Conservation (phyloP, 148 eudicot genomes). For the Fagopyrum tataricum region DNA sequence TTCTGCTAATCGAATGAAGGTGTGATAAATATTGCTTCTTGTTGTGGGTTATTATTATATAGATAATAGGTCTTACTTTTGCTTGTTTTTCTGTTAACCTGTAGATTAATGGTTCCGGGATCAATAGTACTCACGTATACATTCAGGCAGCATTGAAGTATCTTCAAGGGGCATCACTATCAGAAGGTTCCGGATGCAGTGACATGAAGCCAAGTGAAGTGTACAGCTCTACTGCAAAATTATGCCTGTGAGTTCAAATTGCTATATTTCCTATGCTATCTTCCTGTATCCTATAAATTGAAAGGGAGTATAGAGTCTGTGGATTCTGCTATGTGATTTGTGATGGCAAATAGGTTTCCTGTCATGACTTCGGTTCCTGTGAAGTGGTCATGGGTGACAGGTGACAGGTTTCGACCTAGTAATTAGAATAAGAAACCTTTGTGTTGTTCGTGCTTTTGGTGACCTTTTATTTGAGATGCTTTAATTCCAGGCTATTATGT, state of each 20-base stretch:
- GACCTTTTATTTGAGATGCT: too few species aligned
- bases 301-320: neutral
- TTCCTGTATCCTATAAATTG: slow-evolving; percentile 1
- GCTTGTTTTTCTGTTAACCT: slow-evolving; percentile 4
- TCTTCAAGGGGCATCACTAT: slow-evolving; percentile 42
- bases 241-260: slow-evolving; percentile 36
- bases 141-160: slow-evolving; percentile 52
- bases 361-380: neutral
- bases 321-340: neutral
- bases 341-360: neutral
- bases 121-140: slow-evolving; percentile 28
- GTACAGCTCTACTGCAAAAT: slow-evolving; percentile 36
- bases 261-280: neutral
- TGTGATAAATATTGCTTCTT: slow-evolving; percentile 8
- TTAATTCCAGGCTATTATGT: too few species aligned
- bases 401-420: neutral
- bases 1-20: slow-evolving; percentile 43
- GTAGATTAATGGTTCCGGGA: slow-evolving; percentile 6
- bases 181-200: slow-evolving; percentile 23
- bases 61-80: neutral
- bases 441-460: neutral
- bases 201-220: slow-evolving; percentile 28
- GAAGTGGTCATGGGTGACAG: neutral
- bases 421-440: neutral
- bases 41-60: slow-evolving; percentile 1